These are phyloP conservation scores for Malus sylvestris DNA, from an alignment of 306 rosid genomes.

Conservation along the genomic window DNA sequence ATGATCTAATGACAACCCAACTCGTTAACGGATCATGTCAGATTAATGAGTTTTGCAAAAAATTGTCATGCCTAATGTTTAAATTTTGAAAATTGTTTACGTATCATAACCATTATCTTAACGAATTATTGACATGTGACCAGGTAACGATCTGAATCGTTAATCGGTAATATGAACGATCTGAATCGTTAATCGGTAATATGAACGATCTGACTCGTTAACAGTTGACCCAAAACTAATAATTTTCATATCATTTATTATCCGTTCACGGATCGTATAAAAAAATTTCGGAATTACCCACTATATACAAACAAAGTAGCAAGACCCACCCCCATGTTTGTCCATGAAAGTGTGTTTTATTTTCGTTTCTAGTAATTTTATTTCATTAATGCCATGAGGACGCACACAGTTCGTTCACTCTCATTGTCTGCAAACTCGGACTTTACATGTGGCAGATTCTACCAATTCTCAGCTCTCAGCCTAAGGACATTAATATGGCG, in stretches of 20 bases:
- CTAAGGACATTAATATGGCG: no score
- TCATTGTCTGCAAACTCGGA: background rate
- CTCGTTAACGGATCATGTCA: no score
- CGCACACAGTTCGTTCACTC: background rate
- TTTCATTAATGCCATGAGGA: background rate
- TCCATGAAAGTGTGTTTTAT: background rate
- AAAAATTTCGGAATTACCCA: background rate
- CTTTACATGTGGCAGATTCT: background rate
- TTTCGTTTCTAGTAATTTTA: background rate
- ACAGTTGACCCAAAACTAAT: no score
- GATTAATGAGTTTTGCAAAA: no score
- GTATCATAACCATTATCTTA: no score
- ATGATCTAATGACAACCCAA: no score
- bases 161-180: no score
- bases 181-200: accelerated
- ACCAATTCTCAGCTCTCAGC: background rate
- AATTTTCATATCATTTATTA: no score
- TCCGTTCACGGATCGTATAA: no score
- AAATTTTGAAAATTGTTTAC: no score
- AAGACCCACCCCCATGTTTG: background rate
- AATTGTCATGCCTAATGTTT: no score
- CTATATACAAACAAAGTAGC: background rate
- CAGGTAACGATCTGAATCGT: no score
- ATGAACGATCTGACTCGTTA: accelerated
- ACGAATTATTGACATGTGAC: accelerated